phyloP scores from a whole-genome alignment of 345 rosid genomes.

The Euphorbia peplus region DNA sequence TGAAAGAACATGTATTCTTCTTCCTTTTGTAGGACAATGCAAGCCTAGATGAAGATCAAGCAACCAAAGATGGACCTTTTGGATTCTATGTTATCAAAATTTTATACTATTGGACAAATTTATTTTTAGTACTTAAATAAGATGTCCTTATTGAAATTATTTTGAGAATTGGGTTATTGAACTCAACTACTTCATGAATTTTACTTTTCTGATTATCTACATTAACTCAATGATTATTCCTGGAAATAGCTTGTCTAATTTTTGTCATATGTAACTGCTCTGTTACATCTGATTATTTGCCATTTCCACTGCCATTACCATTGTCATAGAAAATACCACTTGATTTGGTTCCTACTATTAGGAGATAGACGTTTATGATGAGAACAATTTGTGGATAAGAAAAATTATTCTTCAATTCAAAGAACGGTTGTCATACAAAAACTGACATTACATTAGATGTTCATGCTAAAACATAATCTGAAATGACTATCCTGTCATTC shows the following conservation, averaged over 20 bases:
- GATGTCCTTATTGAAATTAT: conserved; percentile 15
- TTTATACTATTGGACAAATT: conserved; percentile 16
- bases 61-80: conserved; percentile 42
- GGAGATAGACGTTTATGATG: too few species aligned
- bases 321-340: conserved; percentile 1
- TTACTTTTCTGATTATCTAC: neutral
- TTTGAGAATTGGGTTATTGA: conserved; percentile 14
- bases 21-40: conserved; percentile 78
- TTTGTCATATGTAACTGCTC: too few species aligned
- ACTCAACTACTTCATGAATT: conserved; percentile 6
- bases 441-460: too few species aligned
- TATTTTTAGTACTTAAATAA: too few species aligned
- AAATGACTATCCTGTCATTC: too few species aligned
- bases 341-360: too few species aligned
- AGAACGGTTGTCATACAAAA: too few species aligned
- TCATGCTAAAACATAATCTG: too few species aligned
- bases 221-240: neutral
- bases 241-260: neutral
- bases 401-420: too few species aligned
- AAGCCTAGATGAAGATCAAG: conserved; percentile 92
- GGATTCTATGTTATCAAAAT: conserved; percentile 32
- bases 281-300: neutral
- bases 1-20: conserved; percentile 34
- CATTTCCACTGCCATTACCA: too few species aligned
- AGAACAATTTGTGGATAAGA: too few species aligned